phyloP scores from a whole-genome alignment of 768 basidiomycete genomes.

The Boletus sp. region DNA sequence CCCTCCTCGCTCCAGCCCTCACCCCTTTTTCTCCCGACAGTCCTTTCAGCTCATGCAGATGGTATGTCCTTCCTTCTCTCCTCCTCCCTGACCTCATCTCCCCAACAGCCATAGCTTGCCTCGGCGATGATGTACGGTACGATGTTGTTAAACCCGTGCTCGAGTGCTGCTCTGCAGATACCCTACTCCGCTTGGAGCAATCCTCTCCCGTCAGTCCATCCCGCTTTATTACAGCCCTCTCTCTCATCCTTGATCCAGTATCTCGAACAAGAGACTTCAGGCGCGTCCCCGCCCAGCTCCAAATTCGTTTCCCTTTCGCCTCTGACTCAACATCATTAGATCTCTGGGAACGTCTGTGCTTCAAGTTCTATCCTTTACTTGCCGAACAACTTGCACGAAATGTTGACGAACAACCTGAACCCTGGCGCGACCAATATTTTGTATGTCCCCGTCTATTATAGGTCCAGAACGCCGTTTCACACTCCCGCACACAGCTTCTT shows the following conservation, averaged over 20 bases:
- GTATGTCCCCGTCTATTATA: conserved; percentile 38
- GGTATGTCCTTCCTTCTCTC: conserved; percentile 39
- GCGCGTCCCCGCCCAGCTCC: conserved; percentile 30
- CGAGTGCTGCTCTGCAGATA: conserved; percentile 67
- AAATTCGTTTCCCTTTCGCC: neutral
- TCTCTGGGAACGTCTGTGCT: conserved; percentile 65
- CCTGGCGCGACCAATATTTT: conserved; percentile 69
- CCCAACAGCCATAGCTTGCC: conserved; percentile 53
- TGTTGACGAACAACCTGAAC: conserved; percentile 45
- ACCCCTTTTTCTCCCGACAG: conserved; percentile 34
- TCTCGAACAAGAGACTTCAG: conserved; percentile 53
- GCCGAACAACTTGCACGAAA: conserved; percentile 44
- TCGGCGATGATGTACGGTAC: conserved; percentile 61
- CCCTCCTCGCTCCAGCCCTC: conserved; percentile 7
- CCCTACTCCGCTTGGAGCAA: conserved; percentile 64
- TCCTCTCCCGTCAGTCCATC: conserved; percentile 57
- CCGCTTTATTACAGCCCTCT: conserved; percentile 2
- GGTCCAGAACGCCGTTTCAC: neutral
- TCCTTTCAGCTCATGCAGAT: conserved; percentile 57
- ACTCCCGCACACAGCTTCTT: conserved; percentile 41
- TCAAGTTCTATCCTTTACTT: conserved; percentile 54
- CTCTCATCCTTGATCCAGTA: conserved; percentile 38
- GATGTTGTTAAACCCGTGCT: conserved; percentile 70
- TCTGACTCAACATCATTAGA: conserved; percentile 37
- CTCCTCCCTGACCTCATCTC: neutral